A percentile compares a stretch with the other conserved stretches of the same genome.
Evolutionary conservation across 768 basidiomycete species (phyloP).

Genomic region (Podaxis sp.): DNA sequence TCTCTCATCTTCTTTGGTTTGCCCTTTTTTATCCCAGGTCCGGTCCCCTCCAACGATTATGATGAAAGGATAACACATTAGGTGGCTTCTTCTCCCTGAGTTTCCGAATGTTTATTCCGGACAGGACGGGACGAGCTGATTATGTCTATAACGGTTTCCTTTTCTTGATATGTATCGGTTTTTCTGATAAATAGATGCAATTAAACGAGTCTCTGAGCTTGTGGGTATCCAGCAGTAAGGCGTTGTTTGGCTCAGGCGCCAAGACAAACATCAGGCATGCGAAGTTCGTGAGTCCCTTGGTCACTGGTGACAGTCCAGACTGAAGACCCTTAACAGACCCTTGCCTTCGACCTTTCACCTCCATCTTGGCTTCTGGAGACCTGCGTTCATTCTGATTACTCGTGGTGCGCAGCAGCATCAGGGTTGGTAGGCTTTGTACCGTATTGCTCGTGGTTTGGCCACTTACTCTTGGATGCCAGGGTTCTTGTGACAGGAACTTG

Average conservation of each 20-base stretch:
- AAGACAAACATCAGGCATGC: conserved; percentile 8
- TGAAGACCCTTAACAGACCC: not conserved
- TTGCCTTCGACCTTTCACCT: not conserved
- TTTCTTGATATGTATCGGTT: not conserved
- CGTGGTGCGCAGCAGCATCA: not conserved
- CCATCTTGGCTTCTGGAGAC: not conserved
- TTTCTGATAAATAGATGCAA: not conserved
- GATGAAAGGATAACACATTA: not conserved
- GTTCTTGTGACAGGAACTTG: not conserved
- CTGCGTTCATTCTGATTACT: not conserved
- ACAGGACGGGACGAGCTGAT: not conserved
- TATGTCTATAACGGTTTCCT: not conserved
- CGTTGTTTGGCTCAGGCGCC: conserved; percentile 9
- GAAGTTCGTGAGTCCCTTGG: not conserved
- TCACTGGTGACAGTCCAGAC: not conserved
- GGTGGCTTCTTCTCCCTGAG: not conserved
- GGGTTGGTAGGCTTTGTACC: not conserved
- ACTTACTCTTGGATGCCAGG: not conserved
- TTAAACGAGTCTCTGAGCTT: not conserved
- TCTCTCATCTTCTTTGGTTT: not conserved
- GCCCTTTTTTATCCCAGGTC: not conserved
- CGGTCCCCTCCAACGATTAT: not conserved
- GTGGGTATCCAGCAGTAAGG: not conserved
- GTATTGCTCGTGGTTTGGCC: not conserved
- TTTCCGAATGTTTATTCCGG: not conserved